These are phyloP conservation scores for Euphrasia arctica DNA, from an alignment of 305 asterid genomes.

Conservation along the genomic window DNA sequence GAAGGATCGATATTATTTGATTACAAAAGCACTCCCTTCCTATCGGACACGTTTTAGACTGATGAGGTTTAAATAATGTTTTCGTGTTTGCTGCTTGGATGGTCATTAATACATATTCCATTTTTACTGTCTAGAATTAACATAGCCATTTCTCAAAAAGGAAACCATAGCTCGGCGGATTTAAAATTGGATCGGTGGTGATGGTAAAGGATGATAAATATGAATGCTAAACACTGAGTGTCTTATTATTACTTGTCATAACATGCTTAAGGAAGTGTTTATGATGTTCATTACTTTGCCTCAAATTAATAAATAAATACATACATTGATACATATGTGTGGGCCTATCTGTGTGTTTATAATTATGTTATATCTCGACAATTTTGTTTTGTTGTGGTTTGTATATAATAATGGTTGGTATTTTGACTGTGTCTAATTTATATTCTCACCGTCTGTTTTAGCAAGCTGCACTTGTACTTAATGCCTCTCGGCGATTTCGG, in stretches of 20 bases:
- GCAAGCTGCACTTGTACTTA: constrained; percentile 95
- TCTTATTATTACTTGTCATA: background rate
- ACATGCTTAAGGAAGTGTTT: background rate
- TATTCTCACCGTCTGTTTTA: constrained; percentile 32
- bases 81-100: no score
- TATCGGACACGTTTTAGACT: background rate
- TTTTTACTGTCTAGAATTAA: no score
- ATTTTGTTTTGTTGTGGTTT: constrained; percentile 8
- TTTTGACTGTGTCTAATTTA: background rate
- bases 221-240: constrained; percentile 7
- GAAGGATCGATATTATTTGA: no score
- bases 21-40: background rate
- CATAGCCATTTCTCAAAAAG: background rate
- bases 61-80: background rate
- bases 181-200: background rate
- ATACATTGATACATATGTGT: background rate
- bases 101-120: no score
- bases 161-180: background rate
- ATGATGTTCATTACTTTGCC: background rate
- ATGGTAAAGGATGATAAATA: background rate
- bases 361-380: constrained; percentile 2
- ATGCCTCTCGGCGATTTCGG: constrained; percentile 94
- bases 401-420: constrained; percentile 10
- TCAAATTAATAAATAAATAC: background rate
- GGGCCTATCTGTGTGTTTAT: background rate